Percentiles rank a stretch among this genome's conserved stretches.
Evolutionary conservation across 2,329 filamentous ascomycete species (phyloP).

Genomic region (Davidsoniella neocaledoniae): DNA sequence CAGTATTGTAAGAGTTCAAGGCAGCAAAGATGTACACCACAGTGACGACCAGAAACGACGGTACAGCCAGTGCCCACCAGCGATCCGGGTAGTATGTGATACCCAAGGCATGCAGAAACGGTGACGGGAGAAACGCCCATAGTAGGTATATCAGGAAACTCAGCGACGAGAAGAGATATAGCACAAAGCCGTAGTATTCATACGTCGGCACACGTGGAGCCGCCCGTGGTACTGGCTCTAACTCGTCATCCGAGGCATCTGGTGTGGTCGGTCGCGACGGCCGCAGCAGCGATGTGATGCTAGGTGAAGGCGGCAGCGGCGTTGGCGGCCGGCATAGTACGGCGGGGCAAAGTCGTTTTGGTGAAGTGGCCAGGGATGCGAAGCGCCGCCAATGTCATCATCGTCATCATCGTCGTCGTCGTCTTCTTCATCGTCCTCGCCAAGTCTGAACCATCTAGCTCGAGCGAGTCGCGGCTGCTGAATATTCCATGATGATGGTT

Average conservation of each 20-base stretch:
- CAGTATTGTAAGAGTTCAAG: conserved; percentile 77
- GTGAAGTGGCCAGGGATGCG: conserved; percentile 28
- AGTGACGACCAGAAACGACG: conserved; percentile 74
- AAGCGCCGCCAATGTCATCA: conserved; percentile 18
- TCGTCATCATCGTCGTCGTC: not conserved
- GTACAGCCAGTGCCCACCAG: conserved; percentile 93
- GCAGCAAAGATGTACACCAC: conserved; percentile 90
- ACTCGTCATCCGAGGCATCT: conserved; percentile 77
- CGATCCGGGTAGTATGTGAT: conserved; percentile 95
- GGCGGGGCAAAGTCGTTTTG: conserved; percentile 55
- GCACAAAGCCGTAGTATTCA: conserved; percentile 96
- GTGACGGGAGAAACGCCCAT: conserved; percentile 84
- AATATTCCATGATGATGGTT: not conserved
- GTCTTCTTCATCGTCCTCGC: conserved; percentile 1
- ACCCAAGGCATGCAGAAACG: conserved; percentile 79
- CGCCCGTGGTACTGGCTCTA: conserved; percentile 60
- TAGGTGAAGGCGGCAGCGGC: conserved; percentile 80
- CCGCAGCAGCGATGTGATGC: conserved; percentile 76
- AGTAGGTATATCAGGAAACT: conserved; percentile 57
- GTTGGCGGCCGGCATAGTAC: conserved; percentile 94
- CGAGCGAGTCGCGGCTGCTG: not conserved
- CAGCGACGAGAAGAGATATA: conserved; percentile 77
- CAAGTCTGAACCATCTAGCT: not conserved
- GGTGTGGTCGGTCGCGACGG: conserved; percentile 87
- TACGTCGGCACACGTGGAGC: conserved; percentile 95